Conservation (phyloP, 1,284 basidiomycete species). For the Porodaedalea pini region DNA sequence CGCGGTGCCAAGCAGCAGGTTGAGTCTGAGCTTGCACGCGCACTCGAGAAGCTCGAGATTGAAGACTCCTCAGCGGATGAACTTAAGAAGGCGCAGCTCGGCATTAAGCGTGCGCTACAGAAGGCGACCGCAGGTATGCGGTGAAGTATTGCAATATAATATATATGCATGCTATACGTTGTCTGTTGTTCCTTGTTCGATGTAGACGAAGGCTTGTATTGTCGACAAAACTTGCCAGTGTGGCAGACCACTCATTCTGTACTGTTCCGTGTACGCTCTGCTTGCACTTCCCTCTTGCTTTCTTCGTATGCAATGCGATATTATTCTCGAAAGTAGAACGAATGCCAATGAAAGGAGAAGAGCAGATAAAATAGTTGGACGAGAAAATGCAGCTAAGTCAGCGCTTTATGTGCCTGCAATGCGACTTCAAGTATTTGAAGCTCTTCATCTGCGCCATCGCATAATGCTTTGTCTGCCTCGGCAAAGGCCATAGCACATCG, state of each 20-base stretch:
- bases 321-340: not conserved
- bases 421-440: conserved; percentile 90
- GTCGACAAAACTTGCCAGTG: conserved; percentile 15
- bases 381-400: conserved; percentile 22
- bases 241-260: conserved; percentile 7
- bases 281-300: conserved; percentile 9
- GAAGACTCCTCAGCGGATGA: conserved; percentile 91
- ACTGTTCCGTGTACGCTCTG: conserved; percentile 13
- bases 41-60: conserved; percentile 94
- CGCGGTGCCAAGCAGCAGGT: conserved; percentile 90
- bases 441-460: conserved; percentile 98
- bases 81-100: conserved; percentile 88
- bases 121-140: conserved; percentile 64
- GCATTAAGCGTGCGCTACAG: conserved; percentile 92
- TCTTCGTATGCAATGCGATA: conserved; percentile 11
- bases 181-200: not conserved
- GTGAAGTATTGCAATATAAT: conserved; percentile 3
- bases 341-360: not conserved
- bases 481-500: conserved; percentile 83
- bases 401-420: conserved; percentile 69
- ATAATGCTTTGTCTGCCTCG: conserved; percentile 94
- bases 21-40: conserved; percentile 93
- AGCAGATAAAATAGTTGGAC: not conserved
- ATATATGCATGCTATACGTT: not conserved
- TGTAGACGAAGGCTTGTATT: conserved; percentile 7